Evolutionary conservation across 1,284 basidiomycete genomes (phyloP), one percentile per base, ranked within the genome.

Genomic region (Trametes polyzona): DNA sequence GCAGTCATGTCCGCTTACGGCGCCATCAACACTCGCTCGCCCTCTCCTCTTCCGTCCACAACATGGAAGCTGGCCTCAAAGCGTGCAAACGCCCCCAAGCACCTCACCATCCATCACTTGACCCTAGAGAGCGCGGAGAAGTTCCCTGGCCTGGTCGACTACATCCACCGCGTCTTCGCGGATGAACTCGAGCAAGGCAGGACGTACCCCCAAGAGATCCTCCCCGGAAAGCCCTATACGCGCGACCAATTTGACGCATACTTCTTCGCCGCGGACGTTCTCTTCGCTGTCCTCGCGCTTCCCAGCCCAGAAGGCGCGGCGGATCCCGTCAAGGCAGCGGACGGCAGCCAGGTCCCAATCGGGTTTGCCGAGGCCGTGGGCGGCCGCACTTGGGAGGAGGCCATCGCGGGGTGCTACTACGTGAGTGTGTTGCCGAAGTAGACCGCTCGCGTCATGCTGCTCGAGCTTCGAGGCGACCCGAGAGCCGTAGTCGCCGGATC

Each of bases 371-470:
- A 70, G 9, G 80, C 79, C 11, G 73, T 77, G 29, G 74, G 67
- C 12, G 80, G 77, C 16, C 75, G 87, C 63, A 62, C 72, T 16
- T 92, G 90, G 88, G 78, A 85, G 61, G 82, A 86, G 16, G 84
- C 81, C 65, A 72, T 96, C 3, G 87, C 86, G 29, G 93, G 94
- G 0, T 91, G 83, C 69, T 95, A 94, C 77, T 92, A 94, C 71
- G 90, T 92, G 76, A 71, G 80, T 77, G 59, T 51, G 14, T 33
- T 49, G 11, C 42, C 21, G 27, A 17, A 48, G 49, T 14, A 27
- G 40, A 16, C 40, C 24, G 23, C 11, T 21, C 40, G 16, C 23
- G 40, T 16, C 11, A 14, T 35, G 41, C 35, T 36, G 41, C 49
- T 17, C 4, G 4, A 10, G 26, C 32, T 42, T 37, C 39, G 37